Evolutionary conservation across 2,329 filamentous ascomycete genomes (phyloP).

Genomic region (Colletotrichum sp.): DNA sequence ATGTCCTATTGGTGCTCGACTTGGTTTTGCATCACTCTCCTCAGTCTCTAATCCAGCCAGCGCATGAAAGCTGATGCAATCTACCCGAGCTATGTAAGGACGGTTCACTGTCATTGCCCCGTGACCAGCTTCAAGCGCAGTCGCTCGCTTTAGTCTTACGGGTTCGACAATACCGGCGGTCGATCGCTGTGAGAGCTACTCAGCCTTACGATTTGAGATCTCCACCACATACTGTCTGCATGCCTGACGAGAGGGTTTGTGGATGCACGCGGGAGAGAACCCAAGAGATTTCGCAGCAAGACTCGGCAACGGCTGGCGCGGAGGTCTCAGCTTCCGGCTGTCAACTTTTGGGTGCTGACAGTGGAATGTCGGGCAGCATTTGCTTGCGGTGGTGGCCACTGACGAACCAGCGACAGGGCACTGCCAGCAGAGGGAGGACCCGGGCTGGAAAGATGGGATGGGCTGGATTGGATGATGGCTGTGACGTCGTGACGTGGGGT

Average conservation of each 20-base stretch:
- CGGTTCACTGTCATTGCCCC: not conserved
- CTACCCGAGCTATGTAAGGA: not conserved
- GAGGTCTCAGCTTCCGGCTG: not conserved
- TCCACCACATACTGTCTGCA: not conserved
- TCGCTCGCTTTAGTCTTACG: not conserved
- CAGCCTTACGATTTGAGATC: not conserved
- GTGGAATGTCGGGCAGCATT: not conserved
- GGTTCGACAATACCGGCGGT: not conserved
- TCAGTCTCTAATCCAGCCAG: not conserved
- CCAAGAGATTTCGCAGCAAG: not conserved
- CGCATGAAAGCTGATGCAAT: not conserved
- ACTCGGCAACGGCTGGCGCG: not conserved
- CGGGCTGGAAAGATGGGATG: not conserved
- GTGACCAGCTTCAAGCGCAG: not conserved
- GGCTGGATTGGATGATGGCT: not conserved
- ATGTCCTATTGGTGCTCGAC: not conserved
- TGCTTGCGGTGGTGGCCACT: not conserved
- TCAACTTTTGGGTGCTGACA: not conserved
- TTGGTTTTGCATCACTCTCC: not conserved
- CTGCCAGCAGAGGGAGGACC: not conserved
- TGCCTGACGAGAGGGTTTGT: not conserved
- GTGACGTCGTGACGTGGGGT: not conserved
- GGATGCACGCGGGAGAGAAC: not conserved
- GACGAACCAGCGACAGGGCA: not conserved
- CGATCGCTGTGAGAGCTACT: not conserved